Conservation (phyloP, 768 basidiomycete genomes). For the Coprinopsis sp. region DNA sequence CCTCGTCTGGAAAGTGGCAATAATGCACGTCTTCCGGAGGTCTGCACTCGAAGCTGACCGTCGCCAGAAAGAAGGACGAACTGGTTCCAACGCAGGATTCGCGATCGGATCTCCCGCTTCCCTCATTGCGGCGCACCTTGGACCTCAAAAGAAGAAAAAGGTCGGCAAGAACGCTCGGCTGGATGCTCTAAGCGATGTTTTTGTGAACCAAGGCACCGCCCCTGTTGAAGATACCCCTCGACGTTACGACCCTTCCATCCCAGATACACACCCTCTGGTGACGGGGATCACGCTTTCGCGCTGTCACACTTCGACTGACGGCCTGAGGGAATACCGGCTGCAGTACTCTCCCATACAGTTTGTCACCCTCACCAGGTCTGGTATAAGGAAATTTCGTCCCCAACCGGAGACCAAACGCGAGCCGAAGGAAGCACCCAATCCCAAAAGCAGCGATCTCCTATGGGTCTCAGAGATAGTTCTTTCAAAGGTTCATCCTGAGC, state of each 20-base stretch:
- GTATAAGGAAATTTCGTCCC: conserved; percentile 37
- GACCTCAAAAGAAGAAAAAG: conserved; percentile 4
- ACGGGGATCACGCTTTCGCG: conserved; percentile 44
- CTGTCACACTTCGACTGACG: conserved; percentile 53
- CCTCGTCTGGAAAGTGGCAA: conserved; percentile 57
- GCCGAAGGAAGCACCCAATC: conserved; percentile 31
- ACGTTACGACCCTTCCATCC: conserved; percentile 22
- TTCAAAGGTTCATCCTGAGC: not conserved
- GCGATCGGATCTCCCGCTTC: conserved; percentile 18
- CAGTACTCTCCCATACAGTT: conserved; percentile 51
- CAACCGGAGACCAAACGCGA: conserved; percentile 8
- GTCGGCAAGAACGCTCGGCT: conserved; percentile 9
- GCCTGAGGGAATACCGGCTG: conserved; percentile 56
- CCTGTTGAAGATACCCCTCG: conserved; percentile 13
- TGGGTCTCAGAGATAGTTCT: conserved; percentile 64
- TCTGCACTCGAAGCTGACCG: conserved; percentile 40
- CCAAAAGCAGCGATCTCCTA: conserved; percentile 41
- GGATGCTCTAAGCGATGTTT: conserved; percentile 18
- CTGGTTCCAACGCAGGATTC: too few species aligned
- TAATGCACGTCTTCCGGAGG: conserved; percentile 54
- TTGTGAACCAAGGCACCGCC: conserved; percentile 20
- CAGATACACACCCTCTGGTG: conserved; percentile 32
- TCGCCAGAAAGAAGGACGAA: conserved; percentile 19
- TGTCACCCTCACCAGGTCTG: conserved; percentile 43
- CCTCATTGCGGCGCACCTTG: conserved; percentile 19